These are phyloP conservation scores for Hyphopichia pseudoburtonii DNA, from an alignment of 1,139 yeast genomes.

Conservation along the genomic window DNA sequence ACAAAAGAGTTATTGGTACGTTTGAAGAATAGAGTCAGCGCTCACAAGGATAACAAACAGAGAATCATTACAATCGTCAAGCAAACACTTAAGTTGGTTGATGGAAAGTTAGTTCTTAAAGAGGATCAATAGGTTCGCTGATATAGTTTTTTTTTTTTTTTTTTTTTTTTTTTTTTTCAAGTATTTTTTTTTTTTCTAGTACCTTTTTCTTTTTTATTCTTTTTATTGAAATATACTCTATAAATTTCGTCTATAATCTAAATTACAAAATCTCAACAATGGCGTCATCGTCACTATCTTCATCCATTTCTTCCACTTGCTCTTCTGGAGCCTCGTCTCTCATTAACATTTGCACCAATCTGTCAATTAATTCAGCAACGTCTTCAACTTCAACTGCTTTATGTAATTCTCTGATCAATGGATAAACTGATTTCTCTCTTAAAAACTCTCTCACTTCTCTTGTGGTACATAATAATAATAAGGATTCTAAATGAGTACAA, in stretches of 20 bases:
- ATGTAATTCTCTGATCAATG: conserved; percentile 82
- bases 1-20: conserved; percentile 64
- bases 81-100: conserved; percentile 64
- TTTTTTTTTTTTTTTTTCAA: background rate
- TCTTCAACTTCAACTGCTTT: conserved; percentile 64
- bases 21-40: conserved; percentile 62
- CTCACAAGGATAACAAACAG: conserved; percentile 68
- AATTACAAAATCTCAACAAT: conserved; percentile 52
- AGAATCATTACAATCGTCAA: conserved; percentile 68
- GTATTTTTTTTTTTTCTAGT: background rate
- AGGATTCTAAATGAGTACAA: conserved; percentile 71
- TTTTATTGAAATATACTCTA: background rate
- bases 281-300: conserved; percentile 36
- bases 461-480: conserved; percentile 76
- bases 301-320: conserved; percentile 21
- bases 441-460: conserved; percentile 68
- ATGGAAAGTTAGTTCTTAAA: conserved; percentile 64
- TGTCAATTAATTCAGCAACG: conserved; percentile 67
- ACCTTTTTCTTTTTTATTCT: background rate
- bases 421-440: conserved; percentile 78
- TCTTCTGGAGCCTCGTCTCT: conserved; percentile 71
- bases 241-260: background rate
- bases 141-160: background rate
- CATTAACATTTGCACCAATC: conserved; percentile 83
- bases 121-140: conserved; percentile 19